These are phyloP conservation scores for Sonneratia alba DNA, from an alignment of 345 rosid genomes.

Conservation along the genomic window DNA sequence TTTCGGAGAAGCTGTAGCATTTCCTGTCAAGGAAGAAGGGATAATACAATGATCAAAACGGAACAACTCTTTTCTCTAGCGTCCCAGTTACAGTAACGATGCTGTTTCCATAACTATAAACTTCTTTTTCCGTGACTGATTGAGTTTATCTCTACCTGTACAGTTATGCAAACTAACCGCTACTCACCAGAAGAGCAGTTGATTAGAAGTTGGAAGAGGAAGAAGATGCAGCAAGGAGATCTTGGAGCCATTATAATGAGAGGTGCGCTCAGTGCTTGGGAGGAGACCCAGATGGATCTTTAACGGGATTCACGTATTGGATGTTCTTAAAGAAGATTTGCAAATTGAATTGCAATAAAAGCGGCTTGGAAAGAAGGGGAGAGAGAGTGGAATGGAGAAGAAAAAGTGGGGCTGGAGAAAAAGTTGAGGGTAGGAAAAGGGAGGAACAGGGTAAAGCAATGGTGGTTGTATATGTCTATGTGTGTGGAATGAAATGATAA, in stretches of 20 bases:
- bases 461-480: not conserved
- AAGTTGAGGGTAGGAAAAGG: constrained; percentile 5
- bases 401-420: constrained; percentile 15
- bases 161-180: not conserved
- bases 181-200: constrained; percentile 30
- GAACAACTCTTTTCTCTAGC: not conserved
- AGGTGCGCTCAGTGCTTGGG: constrained; percentile 9
- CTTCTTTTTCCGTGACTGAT: not conserved
- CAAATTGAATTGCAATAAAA: constrained; percentile 17
- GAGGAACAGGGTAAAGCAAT: not conserved
- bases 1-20: constrained; percentile 15
- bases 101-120: not conserved
- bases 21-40: constrained; percentile 8
- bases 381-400: constrained; percentile 12
- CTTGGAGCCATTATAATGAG: constrained; percentile 33
- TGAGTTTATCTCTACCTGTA: not conserved
- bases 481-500: constrained; percentile 1
- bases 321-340: constrained; percentile 21
- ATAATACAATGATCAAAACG: not conserved
- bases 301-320: constrained; percentile 9
- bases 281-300: constrained; percentile 16
- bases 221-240: constrained; percentile 23
- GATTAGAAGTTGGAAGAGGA: constrained; percentile 27
- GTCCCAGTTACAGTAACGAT: not conserved
- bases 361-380: constrained; percentile 3